These are phyloP conservation scores for Apiotrichum siamense DNA, from an alignment of 1,284 basidiomycete genomes.

Conservation along the genomic window DNA sequence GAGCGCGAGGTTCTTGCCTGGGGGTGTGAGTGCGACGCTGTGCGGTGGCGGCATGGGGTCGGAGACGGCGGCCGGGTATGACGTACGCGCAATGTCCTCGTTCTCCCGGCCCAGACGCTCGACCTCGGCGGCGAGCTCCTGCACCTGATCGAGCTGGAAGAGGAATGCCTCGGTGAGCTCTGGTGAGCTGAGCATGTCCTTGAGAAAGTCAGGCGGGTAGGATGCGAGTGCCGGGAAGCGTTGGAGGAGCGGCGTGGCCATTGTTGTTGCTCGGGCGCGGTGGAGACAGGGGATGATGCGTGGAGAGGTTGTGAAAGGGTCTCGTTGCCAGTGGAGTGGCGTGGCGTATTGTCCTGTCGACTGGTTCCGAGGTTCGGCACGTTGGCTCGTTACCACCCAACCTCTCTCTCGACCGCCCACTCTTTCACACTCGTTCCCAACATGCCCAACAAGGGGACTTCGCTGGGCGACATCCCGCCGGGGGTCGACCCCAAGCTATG, in stretches of 20 bases:
- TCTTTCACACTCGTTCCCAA: neutral
- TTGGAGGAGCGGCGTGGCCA: conserved; percentile 43
- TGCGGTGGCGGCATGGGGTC: no score
- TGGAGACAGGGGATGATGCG: neutral
- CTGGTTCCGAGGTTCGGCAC: no score
- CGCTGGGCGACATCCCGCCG: conserved; percentile 3
- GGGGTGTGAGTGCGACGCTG: neutral
- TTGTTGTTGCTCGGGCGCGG: no score
- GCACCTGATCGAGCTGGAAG: conserved; percentile 67
- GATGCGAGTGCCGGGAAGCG: conserved; percentile 42
- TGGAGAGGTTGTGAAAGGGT: neutral
- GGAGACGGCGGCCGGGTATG: neutral
- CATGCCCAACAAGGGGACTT: neutral
- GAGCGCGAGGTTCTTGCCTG: conserved; percentile 67
- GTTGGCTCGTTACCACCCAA: no score
- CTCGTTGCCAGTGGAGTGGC: no score
- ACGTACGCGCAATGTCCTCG: conserved; percentile 72
- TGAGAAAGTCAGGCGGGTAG: conserved; percentile 52
- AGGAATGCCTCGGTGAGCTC: conserved; percentile 80
- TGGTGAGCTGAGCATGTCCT: conserved; percentile 73
- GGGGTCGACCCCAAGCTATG: conserved; percentile 33
- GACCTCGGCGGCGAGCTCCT: conserved; percentile 65
- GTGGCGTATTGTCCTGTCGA: no score
- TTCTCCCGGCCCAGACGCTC: conserved; percentile 73
- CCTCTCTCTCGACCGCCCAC: neutral